Percentiles rank a stretch among this genome's conserved stretches.
Evolutionary conservation across 768 basidiomycete genomes (phyloP).

Genomic region (Suillus weaverae): DNA sequence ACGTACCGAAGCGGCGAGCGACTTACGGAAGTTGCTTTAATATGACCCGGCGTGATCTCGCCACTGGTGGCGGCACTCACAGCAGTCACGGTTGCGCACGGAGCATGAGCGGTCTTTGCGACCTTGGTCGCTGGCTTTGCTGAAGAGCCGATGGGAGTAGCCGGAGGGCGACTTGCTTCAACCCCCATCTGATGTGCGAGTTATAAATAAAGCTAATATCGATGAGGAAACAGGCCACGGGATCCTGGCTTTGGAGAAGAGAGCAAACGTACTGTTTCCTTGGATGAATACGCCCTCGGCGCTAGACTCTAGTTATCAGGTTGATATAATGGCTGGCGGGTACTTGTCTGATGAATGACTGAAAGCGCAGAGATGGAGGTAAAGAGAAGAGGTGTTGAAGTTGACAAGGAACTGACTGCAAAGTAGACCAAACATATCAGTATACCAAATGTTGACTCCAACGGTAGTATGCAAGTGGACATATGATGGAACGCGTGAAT

Average conservation of each 20-base stretch:
- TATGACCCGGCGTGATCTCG: too few species aligned
- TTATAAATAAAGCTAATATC: not conserved
- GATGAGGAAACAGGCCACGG: not conserved
- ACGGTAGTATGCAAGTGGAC: not conserved
- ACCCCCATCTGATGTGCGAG: constrained; percentile 4
- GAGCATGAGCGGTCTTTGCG: not conserved
- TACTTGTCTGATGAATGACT: not conserved
- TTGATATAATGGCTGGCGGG: constrained; percentile 1
- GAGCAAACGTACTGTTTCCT: not conserved
- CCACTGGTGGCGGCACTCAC: not conserved
- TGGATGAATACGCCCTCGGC: not conserved
- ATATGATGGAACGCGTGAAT: not conserved
- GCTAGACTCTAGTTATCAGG: not conserved
- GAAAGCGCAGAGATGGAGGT: not conserved
- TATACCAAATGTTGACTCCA: not conserved
- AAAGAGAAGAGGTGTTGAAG: not conserved
- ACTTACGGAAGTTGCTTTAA: not conserved
- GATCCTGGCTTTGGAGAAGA: not conserved
- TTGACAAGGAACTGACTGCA: not conserved
- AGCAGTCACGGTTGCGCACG: not conserved
- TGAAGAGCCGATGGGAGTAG: not conserved
- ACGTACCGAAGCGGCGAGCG: not conserved
- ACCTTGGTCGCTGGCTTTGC: not conserved
- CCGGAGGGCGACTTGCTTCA: constrained; percentile 7
- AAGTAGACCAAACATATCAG: constrained; percentile 1